Percentiles rank a stretch among this genome's conserved stretches.
phyloP scores from a whole-genome alignment of 2,329 filamentous ascomycete species.

The Beauveria varroae region DNA sequence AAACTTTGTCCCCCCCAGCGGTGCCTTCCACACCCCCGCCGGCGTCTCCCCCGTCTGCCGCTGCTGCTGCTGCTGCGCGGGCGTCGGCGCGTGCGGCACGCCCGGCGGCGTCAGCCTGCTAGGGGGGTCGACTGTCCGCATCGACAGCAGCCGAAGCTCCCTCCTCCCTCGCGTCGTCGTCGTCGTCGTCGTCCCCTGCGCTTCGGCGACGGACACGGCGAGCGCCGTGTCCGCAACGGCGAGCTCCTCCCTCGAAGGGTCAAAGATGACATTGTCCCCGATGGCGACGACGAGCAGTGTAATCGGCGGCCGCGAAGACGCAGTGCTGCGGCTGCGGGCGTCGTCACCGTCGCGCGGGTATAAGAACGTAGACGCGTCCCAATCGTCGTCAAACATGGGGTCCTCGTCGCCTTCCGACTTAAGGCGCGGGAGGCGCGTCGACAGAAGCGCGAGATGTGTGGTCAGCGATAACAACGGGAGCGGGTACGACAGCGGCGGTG shows the following conservation, averaged over 20 bases:
- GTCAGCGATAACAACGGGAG: conserved; percentile 88
- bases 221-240: conserved; percentile 86
- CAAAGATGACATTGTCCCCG: conserved; percentile 85
- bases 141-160: conserved; percentile 55
- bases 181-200: conserved; percentile 11
- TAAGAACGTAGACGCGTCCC: conserved; percentile 73
- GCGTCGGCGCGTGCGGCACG: conserved; percentile 50
- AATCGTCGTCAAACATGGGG: conserved; percentile 96
- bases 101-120: conserved; percentile 66
- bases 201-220: conserved; percentile 68
- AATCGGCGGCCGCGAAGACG: conserved; percentile 61
- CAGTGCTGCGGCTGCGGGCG: conserved; percentile 13
- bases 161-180: conserved; percentile 28
- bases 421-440: conserved; percentile 74
- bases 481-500: conserved; percentile 86
- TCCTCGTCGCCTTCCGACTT: conserved; percentile 92
- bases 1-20: conserved; percentile 75
- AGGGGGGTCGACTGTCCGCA: conserved; percentile 68
- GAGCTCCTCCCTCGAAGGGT: conserved; percentile 84
- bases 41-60: conserved; percentile 43
- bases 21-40: conserved; percentile 79
- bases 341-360: conserved; percentile 49
- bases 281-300: conserved; percentile 86
- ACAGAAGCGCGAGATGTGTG: conserved; percentile 85
- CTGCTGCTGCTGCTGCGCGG: conserved; percentile 35